Evolutionary conservation across 768 basidiomycete genomes (phyloP), one percentile per base, ranked within the genome.

Genomic region (Mycena kentingensis): DNA sequence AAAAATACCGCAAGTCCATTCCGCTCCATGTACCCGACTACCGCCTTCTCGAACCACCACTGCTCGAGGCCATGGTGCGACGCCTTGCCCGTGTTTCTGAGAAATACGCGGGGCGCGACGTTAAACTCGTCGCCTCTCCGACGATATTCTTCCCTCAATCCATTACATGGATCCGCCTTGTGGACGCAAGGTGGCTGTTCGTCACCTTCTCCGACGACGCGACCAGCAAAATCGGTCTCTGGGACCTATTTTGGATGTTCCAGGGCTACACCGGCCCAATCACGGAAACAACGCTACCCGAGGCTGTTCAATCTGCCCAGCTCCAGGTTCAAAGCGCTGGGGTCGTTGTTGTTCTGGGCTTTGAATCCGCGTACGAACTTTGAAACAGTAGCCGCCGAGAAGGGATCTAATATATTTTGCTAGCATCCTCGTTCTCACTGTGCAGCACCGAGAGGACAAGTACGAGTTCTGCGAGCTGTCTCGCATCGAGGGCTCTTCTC

Each of bases 141-240:
- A 64, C 65, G 63, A 65, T 27, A 65, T 55, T 36, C 63, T 64
- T 58, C 3, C 52, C 57, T 21, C 54, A 44, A 21, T 52, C 54
- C n/a, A 49, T 60, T 8, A 56, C 50, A 13, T 60, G 58, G 58
- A 45, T 60, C 12, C 58, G 51, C 46, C 26, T 60, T 8, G 50
- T 60, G 6, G 31, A 19, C 26, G 54, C 49, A 25, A 25, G 4
- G n/a, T 55, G 49, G 49, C 49, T 55, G 3, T 55, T 55, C 18
- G 54, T 55, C 8, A 54, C 58, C 2, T 55, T 54, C 6, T 60
- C 58, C 2, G 54, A 60, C 43, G 36, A 26, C 5, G 3, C 21
- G 10, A 42, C 4, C 45, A 60, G 54, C 27, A 51, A 44, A 29
- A 19, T 60, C 13, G 50, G 38, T 27, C 56, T 54, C 18, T 60